These are phyloP conservation scores for Jamesozyma rosinii DNA, from an alignment of 805 yeast species.

Conservation along the genomic window DNA sequence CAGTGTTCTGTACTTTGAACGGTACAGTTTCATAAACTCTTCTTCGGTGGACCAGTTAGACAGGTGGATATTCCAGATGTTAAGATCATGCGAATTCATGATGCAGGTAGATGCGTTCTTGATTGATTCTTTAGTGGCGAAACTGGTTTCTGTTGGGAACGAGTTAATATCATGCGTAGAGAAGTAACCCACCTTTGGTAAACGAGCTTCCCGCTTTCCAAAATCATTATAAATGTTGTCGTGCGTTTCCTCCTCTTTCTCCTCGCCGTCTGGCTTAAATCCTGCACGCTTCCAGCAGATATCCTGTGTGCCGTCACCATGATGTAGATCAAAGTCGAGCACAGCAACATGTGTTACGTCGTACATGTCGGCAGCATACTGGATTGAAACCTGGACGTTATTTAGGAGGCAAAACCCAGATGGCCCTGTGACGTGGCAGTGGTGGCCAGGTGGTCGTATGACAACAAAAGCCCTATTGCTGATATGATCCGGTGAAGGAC, in stretches of 20 bases:
- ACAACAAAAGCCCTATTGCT: conserved; percentile 51
- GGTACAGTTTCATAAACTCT: conserved; percentile 57
- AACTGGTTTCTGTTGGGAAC: conserved; percentile 74
- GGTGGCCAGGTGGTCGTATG: conserved; percentile 81
- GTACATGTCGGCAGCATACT: conserved; percentile 56
- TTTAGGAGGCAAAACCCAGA: conserved; percentile 77
- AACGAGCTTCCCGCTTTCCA: conserved; percentile 33
- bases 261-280: conserved; percentile 26
- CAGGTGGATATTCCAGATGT: conserved; percentile 77
- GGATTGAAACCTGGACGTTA: conserved; percentile 73
- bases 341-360: conserved; percentile 73
- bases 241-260: conserved; percentile 14
- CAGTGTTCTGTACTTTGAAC: conserved; percentile 48
- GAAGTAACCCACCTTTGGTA: conserved; percentile 69
- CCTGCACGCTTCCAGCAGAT: conserved; percentile 69
- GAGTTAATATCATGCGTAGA: conserved; percentile 80
- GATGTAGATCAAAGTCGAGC: conserved; percentile 76
- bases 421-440: conserved; percentile 73
- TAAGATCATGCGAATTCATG: conserved; percentile 62
- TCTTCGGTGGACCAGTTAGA: conserved; percentile 53
- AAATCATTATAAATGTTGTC: conserved; percentile 35
- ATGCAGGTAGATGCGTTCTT: conserved; percentile 73
- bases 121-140: conserved; percentile 60
- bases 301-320: conserved; percentile 85
- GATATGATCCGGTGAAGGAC: conserved; percentile 28